phyloP scores from a whole-genome alignment of 2,329 filamentous ascomycete species.

The Colletotrichum tamarilloi region DNA sequence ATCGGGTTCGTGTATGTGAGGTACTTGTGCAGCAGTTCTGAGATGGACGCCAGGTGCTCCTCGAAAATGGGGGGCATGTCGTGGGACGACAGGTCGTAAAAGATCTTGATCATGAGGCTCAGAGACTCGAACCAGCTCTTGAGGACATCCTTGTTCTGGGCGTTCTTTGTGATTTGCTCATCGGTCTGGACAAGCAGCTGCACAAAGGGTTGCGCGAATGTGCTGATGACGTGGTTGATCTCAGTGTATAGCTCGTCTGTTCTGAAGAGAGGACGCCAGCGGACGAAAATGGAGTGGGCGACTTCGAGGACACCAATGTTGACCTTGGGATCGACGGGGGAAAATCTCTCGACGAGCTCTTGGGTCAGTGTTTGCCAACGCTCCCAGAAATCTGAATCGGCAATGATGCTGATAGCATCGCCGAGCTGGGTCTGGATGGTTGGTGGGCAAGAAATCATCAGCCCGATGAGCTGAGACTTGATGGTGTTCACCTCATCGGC shows the following conservation, averaged over 20 bases:
- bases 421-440: constrained; percentile 93
- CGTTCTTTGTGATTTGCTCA: constrained; percentile 77
- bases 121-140: constrained; percentile 85
- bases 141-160: constrained; percentile 78
- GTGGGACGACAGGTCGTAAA: constrained; percentile 97
- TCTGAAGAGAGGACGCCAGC: constrained; percentile 94
- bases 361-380: constrained; percentile 95
- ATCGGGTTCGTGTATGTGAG: constrained; percentile 88
- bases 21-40: constrained; percentile 89
- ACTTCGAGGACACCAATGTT: constrained; percentile 97
- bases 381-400: constrained; percentile 97
- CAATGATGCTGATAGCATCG: constrained; percentile 96
- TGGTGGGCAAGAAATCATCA: constrained; percentile 93
- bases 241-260: constrained; percentile 94
- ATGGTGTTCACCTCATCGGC: constrained; percentile 86
- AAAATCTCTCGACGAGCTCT: constrained; percentile 91
- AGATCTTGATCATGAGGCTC: constrained; percentile 88
- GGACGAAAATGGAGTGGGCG: constrained; percentile 96
- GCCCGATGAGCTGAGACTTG: constrained; percentile 92
- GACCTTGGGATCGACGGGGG: constrained; percentile 80
- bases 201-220: constrained; percentile 87
- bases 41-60: constrained; percentile 83
- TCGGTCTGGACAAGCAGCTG: constrained; percentile 81
- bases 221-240: constrained; percentile 93
- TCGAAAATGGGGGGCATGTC: constrained; percentile 96